Evolutionary conservation across 768 basidiomycete species (phyloP).

Genomic region (Trichaptum fuscoviolaceum): DNA sequence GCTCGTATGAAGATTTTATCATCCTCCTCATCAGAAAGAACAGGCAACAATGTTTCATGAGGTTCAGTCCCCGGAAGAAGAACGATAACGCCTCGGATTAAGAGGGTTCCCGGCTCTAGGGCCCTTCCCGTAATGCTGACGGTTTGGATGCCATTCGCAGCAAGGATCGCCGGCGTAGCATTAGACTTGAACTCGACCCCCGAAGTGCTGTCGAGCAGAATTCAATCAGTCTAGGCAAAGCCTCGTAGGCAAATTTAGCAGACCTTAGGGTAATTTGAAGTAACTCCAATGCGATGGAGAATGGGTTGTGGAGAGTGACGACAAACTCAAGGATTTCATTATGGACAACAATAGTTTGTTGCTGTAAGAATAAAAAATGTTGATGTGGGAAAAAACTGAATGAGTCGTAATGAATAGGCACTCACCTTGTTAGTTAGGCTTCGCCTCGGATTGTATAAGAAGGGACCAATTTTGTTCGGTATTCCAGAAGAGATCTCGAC

Average conservation of each 20-base stretch:
- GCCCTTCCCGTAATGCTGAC: conserved; percentile 68
- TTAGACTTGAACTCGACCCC: conserved; percentile 72
- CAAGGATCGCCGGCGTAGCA: conserved; percentile 58
- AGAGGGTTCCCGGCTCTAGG: conserved; percentile 56
- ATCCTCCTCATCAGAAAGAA: conserved; percentile 69
- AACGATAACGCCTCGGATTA: conserved; percentile 72
- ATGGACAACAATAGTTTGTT: conserved; percentile 66
- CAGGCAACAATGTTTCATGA: conserved; percentile 71
- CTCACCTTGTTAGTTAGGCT: conserved; percentile 52
- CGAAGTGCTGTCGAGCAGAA: conserved; percentile 52
- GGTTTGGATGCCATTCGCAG: conserved; percentile 69
- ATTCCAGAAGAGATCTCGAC: conserved; percentile 40
- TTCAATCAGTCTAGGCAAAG: conserved; percentile 11
- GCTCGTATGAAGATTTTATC: conserved; percentile 24
- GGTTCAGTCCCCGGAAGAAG: conserved; percentile 68
- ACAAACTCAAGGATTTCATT: conserved; percentile 80
- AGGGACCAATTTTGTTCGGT: conserved; percentile 65
- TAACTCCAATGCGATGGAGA: conserved; percentile 86
- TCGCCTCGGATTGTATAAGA: conserved; percentile 88
- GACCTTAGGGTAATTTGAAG: conserved; percentile 80
- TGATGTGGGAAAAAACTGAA: background rate
- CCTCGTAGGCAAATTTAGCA: conserved; percentile 9
- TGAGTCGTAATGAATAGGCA: background rate
- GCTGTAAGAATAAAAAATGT: conserved; percentile 27
- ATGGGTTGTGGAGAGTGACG: conserved; percentile 86